phyloP scores from a whole-genome alignment of 163 green algal species.

The Chloromonas sp. region DNA sequence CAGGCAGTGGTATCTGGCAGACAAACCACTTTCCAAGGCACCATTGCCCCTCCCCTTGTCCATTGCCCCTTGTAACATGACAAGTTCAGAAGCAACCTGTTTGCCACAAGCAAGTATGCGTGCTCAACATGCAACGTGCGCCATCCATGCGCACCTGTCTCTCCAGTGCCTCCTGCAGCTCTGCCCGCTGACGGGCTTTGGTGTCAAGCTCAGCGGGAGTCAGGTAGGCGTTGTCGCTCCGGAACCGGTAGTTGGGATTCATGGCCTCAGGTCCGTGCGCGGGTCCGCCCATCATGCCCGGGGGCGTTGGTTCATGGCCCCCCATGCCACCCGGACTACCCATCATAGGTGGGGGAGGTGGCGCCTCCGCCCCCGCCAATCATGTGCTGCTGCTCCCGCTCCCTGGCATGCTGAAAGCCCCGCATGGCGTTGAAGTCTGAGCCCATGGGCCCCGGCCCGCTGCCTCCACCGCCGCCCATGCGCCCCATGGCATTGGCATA shows the following conservation, averaged over 20 bases:
- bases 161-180: conserved; percentile 39
- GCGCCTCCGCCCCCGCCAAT: background rate
- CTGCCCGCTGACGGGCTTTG: conserved; percentile 21
- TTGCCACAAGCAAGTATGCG: too few species aligned
- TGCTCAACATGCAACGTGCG: background rate
- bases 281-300: background rate
- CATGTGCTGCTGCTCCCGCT: background rate
- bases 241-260: conserved; percentile 29
- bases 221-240: conserved; percentile 36
- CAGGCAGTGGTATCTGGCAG: too few species aligned
- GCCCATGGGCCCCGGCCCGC: conserved; percentile 19
- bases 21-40: too few species aligned
- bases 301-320: background rate
- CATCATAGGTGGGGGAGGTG: too few species aligned
- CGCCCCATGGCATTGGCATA: background rate
- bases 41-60: too few species aligned
- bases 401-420: background rate
- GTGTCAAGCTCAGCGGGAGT: conserved; percentile 35
- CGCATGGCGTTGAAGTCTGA: conserved; percentile 10
- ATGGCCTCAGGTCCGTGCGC: background rate
- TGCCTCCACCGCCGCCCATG: conserved; percentile 12
- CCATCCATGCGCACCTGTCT: conserved; percentile 26
- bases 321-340: too few species aligned
- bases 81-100: too few species aligned
- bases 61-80: too few species aligned